Evolutionary conservation across 1,284 basidiomycete species (phyloP).

Genomic region (Melampsora occidentalis): DNA sequence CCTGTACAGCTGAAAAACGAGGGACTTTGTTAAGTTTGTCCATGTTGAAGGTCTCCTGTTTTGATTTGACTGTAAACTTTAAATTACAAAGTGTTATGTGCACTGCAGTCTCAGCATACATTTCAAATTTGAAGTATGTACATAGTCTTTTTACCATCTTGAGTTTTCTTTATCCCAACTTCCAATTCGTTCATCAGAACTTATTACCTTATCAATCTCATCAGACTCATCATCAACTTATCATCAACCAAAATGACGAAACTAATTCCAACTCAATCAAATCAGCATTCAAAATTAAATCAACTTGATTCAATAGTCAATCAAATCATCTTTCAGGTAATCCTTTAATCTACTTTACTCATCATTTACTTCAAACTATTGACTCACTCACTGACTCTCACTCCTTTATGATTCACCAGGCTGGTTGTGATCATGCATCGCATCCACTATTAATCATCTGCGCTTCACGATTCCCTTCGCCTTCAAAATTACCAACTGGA

Average conservation of each 20-base stretch:
- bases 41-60: too few relatives aligned
- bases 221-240: background rate
- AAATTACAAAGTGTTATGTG: too few relatives aligned
- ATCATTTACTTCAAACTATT: background rate
- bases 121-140: too few relatives aligned
- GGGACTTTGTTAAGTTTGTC: too few relatives aligned
- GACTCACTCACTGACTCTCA: background rate
- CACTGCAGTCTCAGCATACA: too few relatives aligned
- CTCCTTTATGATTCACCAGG: background rate
- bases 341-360: background rate
- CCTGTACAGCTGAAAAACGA: too few relatives aligned
- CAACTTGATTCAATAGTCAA: background rate
- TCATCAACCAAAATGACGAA: background rate
- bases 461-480: slow-evolving; percentile 22
- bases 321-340: slow-evolving; percentile 4
- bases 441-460: slow-evolving; percentile 29
- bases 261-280: background rate
- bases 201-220: background rate
- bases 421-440: slow-evolving; percentile 33
- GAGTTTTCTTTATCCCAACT: too few relatives aligned
- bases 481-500: background rate
- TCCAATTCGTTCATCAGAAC: background rate
- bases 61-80: too few relatives aligned
- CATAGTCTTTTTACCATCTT: too few relatives aligned
- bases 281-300: background rate